Evolutionary conservation across 192 early-diverging fungal species (phyloP).

Genomic region (Kappamyces sp.): DNA sequence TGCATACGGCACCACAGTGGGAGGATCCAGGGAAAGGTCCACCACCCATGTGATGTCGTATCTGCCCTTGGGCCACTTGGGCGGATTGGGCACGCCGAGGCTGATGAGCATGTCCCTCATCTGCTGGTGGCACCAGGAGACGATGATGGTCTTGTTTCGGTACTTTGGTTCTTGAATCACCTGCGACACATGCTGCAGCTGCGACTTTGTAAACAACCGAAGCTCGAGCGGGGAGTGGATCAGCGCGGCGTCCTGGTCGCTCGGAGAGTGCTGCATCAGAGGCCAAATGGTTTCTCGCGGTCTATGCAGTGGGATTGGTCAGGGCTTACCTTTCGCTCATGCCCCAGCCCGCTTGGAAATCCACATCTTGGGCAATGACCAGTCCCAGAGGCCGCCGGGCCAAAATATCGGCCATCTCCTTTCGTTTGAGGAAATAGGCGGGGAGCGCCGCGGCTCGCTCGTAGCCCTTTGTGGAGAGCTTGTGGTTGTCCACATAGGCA

Average conservation of each 20-base stretch:
- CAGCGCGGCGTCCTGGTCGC: not conserved
- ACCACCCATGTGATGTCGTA: constrained; percentile 50
- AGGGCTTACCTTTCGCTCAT: constrained; percentile 8
- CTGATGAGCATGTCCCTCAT: constrained; percentile 27
- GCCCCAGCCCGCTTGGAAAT: constrained; percentile 25
- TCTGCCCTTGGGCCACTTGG: constrained; percentile 40
- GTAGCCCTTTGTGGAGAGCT: constrained; percentile 39
- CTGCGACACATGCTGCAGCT: constrained; percentile 15
- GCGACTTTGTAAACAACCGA: constrained; percentile 23
- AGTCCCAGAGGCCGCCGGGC: constrained; percentile 24
- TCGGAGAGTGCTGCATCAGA: constrained; percentile 13
- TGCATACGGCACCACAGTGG: not conserved
- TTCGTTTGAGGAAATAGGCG: constrained; percentile 35
- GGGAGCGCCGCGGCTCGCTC: constrained; percentile 38
- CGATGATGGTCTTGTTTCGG: constrained; percentile 25
- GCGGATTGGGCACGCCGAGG: constrained; percentile 36
- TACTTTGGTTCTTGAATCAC: constrained; percentile 16
- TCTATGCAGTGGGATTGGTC: not conserved
- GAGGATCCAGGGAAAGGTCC: constrained; percentile 1
- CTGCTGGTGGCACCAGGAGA: constrained; percentile 49
- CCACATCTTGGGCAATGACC: constrained; percentile 40
- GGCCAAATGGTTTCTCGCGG: constrained; percentile 36
- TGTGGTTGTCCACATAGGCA: constrained; percentile 40
- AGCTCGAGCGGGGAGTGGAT: constrained; percentile 7
- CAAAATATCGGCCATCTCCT: constrained; percentile 30